Evolutionary conservation across 768 basidiomycete species (phyloP), one percentile per base, ranked within the genome.

Genomic region (Podaxis rugospora): DNA sequence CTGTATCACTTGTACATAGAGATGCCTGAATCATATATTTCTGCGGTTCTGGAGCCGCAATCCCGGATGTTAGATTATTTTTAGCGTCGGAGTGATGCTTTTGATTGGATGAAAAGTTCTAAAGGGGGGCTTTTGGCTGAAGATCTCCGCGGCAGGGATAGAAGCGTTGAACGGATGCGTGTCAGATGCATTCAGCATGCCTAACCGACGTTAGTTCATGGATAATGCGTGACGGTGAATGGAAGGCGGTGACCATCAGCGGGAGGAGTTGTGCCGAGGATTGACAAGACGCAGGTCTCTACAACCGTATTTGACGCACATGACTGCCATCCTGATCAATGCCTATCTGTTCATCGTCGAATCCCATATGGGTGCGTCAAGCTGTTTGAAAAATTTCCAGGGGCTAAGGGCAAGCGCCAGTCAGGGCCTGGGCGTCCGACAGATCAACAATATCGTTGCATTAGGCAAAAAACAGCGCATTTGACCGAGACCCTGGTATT

Each of bases 1-100:
- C 5, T 60, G 52, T 49, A 55, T 54, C 44, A 54, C 52, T 36
- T 51, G 50, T 59, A 51, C 35, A 40, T 40, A 14, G 23, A 16
- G 25, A 39, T 55, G 18, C 18, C 16, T 55, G 54, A 27, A 36
- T 50, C 28, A 46, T 55, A 46, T 16, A 59, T 61, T 25, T 37
- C 13, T 54, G 53, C 42, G 2, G 42, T 44, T 44, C 42, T 44
- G 39, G 7, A 32, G 32, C 32, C 32, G 2, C 32, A 9, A 32
- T 32, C 7, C 32, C 32, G 2, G 32, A 42, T 35, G 16, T 10
- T 11, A 36, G 36, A 37, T 35, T 47, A 55, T 55, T 42, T 55
- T 42, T 55, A 40, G 39, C 47, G 4, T 27, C 47, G 47, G 47
- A 23, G 21, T 25, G 23, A 49, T 49, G 23, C 25, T 18, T 18